Evolutionary conservation across 768 basidiomycete species (phyloP), one percentile per base, ranked within the genome.

Genomic region (Cyclocybe aegerita): DNA sequence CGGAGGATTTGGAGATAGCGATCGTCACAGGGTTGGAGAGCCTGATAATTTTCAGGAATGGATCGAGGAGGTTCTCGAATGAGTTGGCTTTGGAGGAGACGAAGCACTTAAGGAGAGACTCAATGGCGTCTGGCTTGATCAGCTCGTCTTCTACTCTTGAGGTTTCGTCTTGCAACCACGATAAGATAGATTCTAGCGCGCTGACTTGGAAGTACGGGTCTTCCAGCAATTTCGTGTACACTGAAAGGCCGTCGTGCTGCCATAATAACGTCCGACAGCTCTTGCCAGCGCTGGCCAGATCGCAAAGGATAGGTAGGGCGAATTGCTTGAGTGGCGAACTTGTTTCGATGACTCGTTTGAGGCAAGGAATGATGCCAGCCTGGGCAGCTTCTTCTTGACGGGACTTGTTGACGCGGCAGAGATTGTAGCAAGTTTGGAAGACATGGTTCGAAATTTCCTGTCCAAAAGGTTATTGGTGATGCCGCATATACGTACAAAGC

Each of bases 401-500:
- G 2, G 85, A 82, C 69, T 97, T 97, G 70, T 95, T 95, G 52
- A 99, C 73, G 5, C 95, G 84, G 65, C 95, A 98, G 12, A 99
- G 85, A 58, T 96, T 96, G 75, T 92, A 98, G 61, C 95, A 93
- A 2, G 94, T 93, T 69, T 97, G 95, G 79, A 98, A 94, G 52
- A 97, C 85, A 60, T 98, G 93, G 56, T 98, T 98, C 43, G 92
- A 88, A 69, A 98, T 90, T 81, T 99, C 96, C 93, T 98, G 62
- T 45, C n/a, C 12, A 33, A 32, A 40, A 42, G 23, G 17, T 48
- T 17, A 62, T 48, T 31, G 40, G 14, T 14, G 34, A 45, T 41
- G 11, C 31, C 15, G 5, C 30, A 49, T 16, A n/a, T 48, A 17
- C 43, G 15, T n/a, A 36, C 17, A 36, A 16, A 29, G 17, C 4